phyloP scores from a whole-genome alignment of 805 yeast genomes.

The Kodamaea leandrae region DNA sequence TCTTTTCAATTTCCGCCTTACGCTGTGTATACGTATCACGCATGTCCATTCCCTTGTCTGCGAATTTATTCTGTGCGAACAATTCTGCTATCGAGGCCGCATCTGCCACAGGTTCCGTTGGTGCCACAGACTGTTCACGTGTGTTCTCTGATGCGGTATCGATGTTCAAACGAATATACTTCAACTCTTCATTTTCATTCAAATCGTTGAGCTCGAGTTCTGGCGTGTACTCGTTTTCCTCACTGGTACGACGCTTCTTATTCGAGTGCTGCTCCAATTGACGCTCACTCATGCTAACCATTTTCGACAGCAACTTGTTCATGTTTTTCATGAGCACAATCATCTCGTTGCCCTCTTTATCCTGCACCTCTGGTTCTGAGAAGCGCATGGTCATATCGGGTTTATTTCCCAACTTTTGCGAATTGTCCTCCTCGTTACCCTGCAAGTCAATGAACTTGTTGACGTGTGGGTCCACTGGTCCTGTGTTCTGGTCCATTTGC shows the following conservation, averaged over 20 bases:
- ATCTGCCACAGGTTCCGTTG: conserved; percentile 12
- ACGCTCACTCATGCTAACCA: conserved; percentile 48
- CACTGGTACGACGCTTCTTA: conserved; percentile 8
- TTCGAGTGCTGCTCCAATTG: conserved; percentile 24
- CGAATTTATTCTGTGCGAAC: conserved; percentile 18
- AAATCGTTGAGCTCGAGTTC: conserved; percentile 53
- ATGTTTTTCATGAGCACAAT: conserved; percentile 78
- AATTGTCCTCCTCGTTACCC: conserved; percentile 80
- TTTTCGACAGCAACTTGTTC: conserved; percentile 81
- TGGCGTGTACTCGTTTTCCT: conserved; percentile 36
- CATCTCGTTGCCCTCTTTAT: conserved; percentile 53
- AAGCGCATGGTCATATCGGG: conserved; percentile 89
- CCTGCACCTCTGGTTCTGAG: conserved; percentile 31
- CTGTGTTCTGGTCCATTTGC: conserved; percentile 51
- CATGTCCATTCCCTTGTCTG: conserved; percentile 20
- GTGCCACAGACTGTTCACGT: conserved; percentile 27
- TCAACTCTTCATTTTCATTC: conserved; percentile 44
- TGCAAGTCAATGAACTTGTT: conserved; percentile 72
- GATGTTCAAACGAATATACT: conserved; percentile 51
- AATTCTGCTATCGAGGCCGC: conserved; percentile 17
- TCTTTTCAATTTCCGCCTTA: conserved; percentile 38
- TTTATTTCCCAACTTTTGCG: conserved; percentile 69
- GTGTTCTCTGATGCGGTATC: conserved; percentile 25
- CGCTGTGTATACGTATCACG: conserved; percentile 29
- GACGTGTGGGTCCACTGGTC: conserved; percentile 44